phyloP scores from a whole-genome alignment of 768 basidiomycete genomes.

The Scleroderma bovista region DNA sequence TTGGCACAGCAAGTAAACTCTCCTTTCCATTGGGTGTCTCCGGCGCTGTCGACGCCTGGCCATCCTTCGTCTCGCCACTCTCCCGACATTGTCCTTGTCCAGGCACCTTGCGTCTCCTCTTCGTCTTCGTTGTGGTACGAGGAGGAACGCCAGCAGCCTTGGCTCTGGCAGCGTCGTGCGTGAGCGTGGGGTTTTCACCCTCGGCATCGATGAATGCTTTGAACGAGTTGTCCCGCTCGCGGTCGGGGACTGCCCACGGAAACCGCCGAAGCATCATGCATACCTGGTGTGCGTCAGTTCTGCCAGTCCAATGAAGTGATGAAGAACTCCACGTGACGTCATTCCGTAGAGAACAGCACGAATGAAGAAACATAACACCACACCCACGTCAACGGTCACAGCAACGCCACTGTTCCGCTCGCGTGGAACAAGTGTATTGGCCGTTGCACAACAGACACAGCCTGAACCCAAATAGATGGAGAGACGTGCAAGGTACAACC shows the following conservation, averaged over 20 bases:
- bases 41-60: neutral
- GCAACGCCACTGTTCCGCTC: no score
- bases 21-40: neutral
- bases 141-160: slow-evolving; percentile 1
- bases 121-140: slow-evolving; percentile 6
- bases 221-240: slow-evolving; percentile 89
- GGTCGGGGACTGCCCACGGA: slow-evolving; percentile 98
- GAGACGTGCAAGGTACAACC: neutral
- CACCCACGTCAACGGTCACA: no score
- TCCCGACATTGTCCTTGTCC: neutral
- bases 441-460: no score
- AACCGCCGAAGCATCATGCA: slow-evolving; percentile 98
- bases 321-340: neutral
- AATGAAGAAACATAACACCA: no score
- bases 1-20: neutral
- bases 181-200: slow-evolving; percentile 60
- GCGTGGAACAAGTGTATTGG: no score
- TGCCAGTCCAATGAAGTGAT: neutral
- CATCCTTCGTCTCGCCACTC: neutral
- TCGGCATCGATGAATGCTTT: slow-evolving; percentile 89
- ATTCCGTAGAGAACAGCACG: neutral
- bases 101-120: neutral
- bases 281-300: slow-evolving; percentile 13
- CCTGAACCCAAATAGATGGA: no score
- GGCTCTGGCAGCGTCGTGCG: slow-evolving; percentile 16